phyloP scores from a whole-genome alignment of 1,139 yeast species.

The Hyphopichia wangnamkhiaoensis region DNA sequence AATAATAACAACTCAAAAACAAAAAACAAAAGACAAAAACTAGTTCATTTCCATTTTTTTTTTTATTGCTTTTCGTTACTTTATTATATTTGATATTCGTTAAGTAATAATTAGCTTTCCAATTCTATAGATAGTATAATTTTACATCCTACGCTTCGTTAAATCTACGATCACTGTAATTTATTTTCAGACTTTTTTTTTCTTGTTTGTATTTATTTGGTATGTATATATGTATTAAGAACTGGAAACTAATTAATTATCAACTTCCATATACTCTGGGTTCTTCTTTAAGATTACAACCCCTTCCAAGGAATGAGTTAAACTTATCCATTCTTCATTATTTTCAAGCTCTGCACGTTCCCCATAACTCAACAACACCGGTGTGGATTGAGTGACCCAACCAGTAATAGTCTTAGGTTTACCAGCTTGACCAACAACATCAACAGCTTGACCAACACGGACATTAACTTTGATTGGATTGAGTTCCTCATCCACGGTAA shows the following conservation, averaged over 20 bases:
- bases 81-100: too few relatives aligned
- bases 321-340: constrained; percentile 79
- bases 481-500: constrained; percentile 88
- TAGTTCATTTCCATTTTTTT: neutral
- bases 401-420: constrained; percentile 98
- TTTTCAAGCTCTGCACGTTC: constrained; percentile 97
- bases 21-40: too few relatives aligned
- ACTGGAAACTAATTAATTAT: constrained; percentile 24
- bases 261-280: constrained; percentile 80
- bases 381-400: constrained; percentile 98
- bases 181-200: neutral
- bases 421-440: constrained; percentile 98
- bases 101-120: too few relatives aligned
- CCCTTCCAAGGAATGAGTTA: constrained; percentile 85
- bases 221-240: neutral
- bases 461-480: constrained; percentile 91
- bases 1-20: too few relatives aligned
- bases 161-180: too few relatives aligned
- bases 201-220: neutral
- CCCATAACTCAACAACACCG: constrained; percentile 88
- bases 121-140: neutral
- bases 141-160: neutral
- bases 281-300: constrained; percentile 89
- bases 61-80: too few relatives aligned
- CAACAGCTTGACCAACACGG: constrained; percentile 98